Conservation (phyloP, 164 flowering plant species). For the Brasenia schreberi region DNA sequence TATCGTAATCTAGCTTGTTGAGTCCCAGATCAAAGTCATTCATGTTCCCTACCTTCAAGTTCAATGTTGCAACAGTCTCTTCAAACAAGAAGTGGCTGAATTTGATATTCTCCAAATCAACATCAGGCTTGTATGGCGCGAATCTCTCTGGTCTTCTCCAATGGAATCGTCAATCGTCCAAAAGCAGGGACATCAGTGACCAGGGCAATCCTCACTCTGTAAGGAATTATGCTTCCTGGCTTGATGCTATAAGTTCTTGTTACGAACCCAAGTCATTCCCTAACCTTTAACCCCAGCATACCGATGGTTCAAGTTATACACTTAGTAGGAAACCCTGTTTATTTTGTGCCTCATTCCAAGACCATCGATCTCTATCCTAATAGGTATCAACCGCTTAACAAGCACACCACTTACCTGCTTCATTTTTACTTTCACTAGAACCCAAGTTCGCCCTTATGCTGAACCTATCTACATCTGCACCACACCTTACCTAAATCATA, state of each 20-base stretch:
- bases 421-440: too few relatives aligned
- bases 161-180: slow-evolving; percentile 5
- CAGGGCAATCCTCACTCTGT: slow-evolving; percentile 5
- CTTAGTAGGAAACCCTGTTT: too few relatives aligned
- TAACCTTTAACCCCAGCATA: too few relatives aligned
- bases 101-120: slow-evolving; percentile 7
- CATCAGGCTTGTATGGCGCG: slow-evolving; percentile 7
- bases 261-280: too few relatives aligned
- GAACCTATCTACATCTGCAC: too few relatives aligned
- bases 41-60: slow-evolving; percentile 8
- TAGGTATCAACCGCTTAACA: too few relatives aligned
- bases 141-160: slow-evolving; percentile 8
- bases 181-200: slow-evolving; percentile 6
- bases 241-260: slow-evolving; percentile 1
- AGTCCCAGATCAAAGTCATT: slow-evolving; percentile 13
- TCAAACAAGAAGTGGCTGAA: slow-evolving; percentile 9
- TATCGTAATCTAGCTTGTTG: slow-evolving; percentile 5
- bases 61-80: slow-evolving; percentile 5
- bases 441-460: too few relatives aligned
- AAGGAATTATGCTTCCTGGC: slow-evolving; percentile 10
- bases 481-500: too few relatives aligned
- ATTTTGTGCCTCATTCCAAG: too few relatives aligned
- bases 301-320: too few relatives aligned
- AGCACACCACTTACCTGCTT: too few relatives aligned
- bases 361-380: too few relatives aligned